Evolutionary conservation across 176 grass and related monocot species (phyloP).

Genomic region (Themeda triandra): DNA sequence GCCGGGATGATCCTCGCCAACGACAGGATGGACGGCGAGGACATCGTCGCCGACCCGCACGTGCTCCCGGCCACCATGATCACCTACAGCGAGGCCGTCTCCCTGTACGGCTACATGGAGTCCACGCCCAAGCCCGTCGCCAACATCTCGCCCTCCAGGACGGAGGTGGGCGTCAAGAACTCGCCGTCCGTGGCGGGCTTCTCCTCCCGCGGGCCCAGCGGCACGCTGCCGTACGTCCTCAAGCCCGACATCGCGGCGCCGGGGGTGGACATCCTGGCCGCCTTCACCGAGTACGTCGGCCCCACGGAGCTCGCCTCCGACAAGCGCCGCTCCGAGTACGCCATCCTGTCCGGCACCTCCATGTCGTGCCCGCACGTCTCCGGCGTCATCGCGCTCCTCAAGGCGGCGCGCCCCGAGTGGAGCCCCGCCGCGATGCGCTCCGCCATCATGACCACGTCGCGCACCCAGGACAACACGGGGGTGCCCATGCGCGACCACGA

Average conservation of each 20-base stretch:
- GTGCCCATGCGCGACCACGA: slow-evolving; percentile 47
- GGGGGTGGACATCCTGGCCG: slow-evolving; percentile 63
- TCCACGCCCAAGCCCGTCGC: slow-evolving; percentile 38
- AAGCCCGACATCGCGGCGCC: slow-evolving; percentile 75
- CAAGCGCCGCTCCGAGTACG: slow-evolving; percentile 46
- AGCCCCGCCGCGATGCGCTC: slow-evolving; percentile 65
- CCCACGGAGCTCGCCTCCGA: slow-evolving; percentile 16
- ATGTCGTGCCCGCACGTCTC: slow-evolving; percentile 75
- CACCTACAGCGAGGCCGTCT: slow-evolving; percentile 35
- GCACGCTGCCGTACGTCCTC: slow-evolving; percentile 42
- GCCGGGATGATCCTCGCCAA: slow-evolving; percentile 66
- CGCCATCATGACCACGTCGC: slow-evolving; percentile 74
- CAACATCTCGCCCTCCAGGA: slow-evolving; percentile 53
- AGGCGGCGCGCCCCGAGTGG: slow-evolving; percentile 55
- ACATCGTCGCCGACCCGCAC: slow-evolving; percentile 45
- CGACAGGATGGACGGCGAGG: slow-evolving; percentile 5
- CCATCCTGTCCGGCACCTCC: slow-evolving; percentile 66
- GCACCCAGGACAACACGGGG: slow-evolving; percentile 59
- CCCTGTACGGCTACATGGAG: slow-evolving; percentile 44
- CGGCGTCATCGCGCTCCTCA: slow-evolving; percentile 53
- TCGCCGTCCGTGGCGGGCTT: slow-evolving; percentile 54
- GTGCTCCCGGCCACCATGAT: slow-evolving; percentile 75
- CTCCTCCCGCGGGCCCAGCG: slow-evolving; percentile 66
- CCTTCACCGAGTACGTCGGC: slow-evolving; percentile 54
- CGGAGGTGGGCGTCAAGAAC: slow-evolving; percentile 54